Conservation (phyloP, 306 rosid species). For the Alnus rubra region DNA sequence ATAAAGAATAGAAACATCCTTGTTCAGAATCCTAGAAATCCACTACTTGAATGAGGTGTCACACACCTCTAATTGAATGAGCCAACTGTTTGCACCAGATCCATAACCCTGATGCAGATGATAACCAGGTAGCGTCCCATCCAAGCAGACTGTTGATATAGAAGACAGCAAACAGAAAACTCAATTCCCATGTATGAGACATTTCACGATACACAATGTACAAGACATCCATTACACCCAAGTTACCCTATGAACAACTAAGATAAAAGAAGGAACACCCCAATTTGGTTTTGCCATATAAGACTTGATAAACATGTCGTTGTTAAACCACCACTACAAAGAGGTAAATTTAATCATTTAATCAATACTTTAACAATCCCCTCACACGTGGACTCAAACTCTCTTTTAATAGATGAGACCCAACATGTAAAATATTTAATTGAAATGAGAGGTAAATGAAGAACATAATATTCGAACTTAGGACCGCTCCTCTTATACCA, state of each 20-base stretch:
- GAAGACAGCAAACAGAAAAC: slow-evolving; percentile 9
- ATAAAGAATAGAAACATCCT: neutral
- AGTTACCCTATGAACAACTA: neutral
- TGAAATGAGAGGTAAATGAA: no score
- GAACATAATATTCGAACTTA: no score
- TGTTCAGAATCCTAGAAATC: slow-evolving; percentile 1
- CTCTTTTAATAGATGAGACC: no score
- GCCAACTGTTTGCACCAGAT: slow-evolving; percentile 81
- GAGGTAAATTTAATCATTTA: no score
- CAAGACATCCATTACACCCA: slow-evolving; percentile 8
- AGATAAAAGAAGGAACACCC: neutral
- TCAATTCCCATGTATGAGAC: slow-evolving; percentile 15
- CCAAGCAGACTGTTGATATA: slow-evolving; percentile 69
- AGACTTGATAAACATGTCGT: neutral
- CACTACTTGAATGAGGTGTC: slow-evolving; percentile 5
- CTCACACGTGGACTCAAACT: no score
- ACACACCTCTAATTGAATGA: slow-evolving; percentile 76
- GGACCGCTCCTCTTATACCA: no score
- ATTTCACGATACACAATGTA: slow-evolving; percentile 10
- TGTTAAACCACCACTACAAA: no score
- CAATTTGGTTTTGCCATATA: neutral
- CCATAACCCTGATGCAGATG: slow-evolving; percentile 73
- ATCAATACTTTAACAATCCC: no score
- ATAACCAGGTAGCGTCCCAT: slow-evolving; percentile 90
- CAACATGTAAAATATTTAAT: no score